A percentile compares a stretch with the other conserved stretches of the same genome.
Conservation (phyloP, 2,329 filamentous ascomycete species). For the Paecilomyces niveus region DNA sequence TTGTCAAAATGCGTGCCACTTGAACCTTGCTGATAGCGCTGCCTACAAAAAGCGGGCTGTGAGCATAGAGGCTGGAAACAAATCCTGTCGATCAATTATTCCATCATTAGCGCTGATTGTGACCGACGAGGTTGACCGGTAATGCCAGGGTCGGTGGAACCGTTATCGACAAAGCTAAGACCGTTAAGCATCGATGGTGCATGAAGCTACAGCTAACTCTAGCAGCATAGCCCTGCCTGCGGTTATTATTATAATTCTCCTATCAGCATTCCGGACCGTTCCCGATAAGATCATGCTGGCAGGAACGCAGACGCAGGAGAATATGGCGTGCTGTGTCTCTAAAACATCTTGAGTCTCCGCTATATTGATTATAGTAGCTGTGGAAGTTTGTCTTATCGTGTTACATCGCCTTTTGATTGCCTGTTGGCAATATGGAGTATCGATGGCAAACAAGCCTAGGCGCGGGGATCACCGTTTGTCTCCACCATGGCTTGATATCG, state of each 20-base stretch:
- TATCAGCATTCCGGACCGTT: background rate
- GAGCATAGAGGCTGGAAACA: background rate
- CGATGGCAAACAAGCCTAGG: background rate
- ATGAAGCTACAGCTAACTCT: background rate
- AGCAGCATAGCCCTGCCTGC: background rate
- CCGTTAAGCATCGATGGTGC: background rate
- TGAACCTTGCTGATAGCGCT: background rate
- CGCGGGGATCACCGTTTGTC: background rate
- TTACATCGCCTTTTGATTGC: background rate
- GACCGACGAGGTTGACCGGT: background rate
- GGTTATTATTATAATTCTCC: background rate
- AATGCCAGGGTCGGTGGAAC: background rate
- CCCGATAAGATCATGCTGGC: background rate
- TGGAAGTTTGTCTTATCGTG: background rate
- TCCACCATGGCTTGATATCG: background rate
- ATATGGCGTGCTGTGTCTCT: background rate
- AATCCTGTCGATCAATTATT: background rate
- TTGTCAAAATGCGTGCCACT: background rate
- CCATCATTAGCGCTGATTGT: background rate
- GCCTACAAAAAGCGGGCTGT: background rate
- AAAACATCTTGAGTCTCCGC: background rate
- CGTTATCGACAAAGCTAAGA: background rate
- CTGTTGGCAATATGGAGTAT: background rate
- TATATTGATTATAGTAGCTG: background rate
- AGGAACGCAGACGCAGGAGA: background rate